phyloP scores from a whole-genome alignment of 352 stramenopile species.

The Globisporangium lucens region DNA sequence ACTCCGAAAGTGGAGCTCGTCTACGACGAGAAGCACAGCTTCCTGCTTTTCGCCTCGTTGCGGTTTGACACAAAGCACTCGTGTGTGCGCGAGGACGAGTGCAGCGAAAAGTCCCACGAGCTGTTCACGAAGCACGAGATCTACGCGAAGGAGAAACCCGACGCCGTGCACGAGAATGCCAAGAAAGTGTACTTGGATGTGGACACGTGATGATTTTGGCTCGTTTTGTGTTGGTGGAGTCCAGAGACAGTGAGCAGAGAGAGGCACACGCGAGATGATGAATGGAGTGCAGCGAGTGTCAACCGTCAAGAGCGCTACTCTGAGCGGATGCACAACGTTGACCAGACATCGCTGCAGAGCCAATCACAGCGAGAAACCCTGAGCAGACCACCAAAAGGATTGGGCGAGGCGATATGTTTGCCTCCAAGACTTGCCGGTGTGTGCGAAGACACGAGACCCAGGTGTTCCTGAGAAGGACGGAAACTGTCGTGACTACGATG shows the following conservation, averaged over 20 bases:
- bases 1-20: conserved; percentile 75
- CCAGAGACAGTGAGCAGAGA: background rate
- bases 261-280: background rate
- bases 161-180: background rate
- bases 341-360: no score
- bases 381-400: background rate
- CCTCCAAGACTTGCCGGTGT: background rate
- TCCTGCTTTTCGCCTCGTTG: conserved; percentile 56
- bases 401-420: background rate
- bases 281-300: background rate
- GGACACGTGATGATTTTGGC: conserved; percentile 7
- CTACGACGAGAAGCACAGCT: conserved; percentile 60
- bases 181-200: conserved; percentile 3
- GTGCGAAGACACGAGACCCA: background rate
- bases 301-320: background rate
- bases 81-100: conserved; percentile 39
- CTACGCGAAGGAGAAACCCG: background rate
- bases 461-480: background rate
- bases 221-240: background rate
- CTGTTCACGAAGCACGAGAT: conserved; percentile 28
- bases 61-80: conserved; percentile 46
- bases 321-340: background rate
- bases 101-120: conserved; percentile 41
- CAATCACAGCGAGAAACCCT: background rate
- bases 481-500: background rate